Base-by-base conservation (phyloP, 2,329 filamentous ascomycete species). In the Clonostachys sp. region DNA sequence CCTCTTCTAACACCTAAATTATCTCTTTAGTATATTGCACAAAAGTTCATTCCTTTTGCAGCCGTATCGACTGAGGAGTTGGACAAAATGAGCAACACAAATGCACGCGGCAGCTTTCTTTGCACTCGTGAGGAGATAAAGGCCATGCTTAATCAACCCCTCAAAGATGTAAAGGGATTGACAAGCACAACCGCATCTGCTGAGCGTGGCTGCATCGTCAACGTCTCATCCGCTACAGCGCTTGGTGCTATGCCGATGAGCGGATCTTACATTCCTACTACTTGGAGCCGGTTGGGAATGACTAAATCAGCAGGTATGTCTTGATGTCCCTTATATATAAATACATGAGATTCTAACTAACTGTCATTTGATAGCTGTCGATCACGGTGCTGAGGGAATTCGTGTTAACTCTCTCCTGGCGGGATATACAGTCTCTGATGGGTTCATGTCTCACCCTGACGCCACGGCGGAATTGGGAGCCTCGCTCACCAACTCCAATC, bases 51-150 rank as follows among this genome's bases (percentile, higher is more conserved):
- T 18, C 33, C 24, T 12, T 44, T 14, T 14, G 42, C 16, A 16
- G 33, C 24, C 24, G 14, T 13, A 2, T 34, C 13, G 16, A 24
- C 42, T 12, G 24, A 17, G 14, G 12, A 33, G 48, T 51, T n/a
- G 36, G 49, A 20, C 46, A 54, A 24, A 46, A 47, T 18, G 47
- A 49, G 36, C 33, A 46, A 8, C 34, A 24, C 12, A 46, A 49
- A 30, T 55, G 38, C 47, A 44, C 5, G 53, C 53, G 5, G 48
- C 41, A 3, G 47, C 50, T 14, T 55, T 51, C 16, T 52, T 48
- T 18, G 41, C 48, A 24, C 49, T 51, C n/a, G 42, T 44, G 24
- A 30, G 9, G 24, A 30, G 24, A 30, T 30, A 8, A 30, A 30
- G 24, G 24, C 24, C 24, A 30, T 30, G 24, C 24, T 30, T 30